These are phyloP conservation scores for Arabis hirsuta DNA, from an alignment of 345 rosid species.

Conservation along the genomic window DNA sequence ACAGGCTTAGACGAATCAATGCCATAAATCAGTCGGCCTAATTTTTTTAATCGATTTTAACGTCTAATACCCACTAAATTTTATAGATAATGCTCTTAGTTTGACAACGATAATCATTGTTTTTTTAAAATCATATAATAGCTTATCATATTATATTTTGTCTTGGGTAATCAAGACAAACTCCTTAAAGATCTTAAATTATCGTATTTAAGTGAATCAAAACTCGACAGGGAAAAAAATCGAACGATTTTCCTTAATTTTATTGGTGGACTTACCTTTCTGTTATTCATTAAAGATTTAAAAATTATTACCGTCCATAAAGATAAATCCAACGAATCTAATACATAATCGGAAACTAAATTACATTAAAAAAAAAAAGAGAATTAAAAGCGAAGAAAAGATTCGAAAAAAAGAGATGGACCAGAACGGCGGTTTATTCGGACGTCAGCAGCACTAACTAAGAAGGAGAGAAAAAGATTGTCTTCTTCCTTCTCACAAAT, in stretches of 20 bases:
- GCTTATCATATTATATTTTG: no score
- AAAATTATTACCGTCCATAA: not conserved
- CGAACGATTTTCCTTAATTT: not conserved
- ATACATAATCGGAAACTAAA: slow-evolving; percentile 6
- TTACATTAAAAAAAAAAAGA: not conserved
- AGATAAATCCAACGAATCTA: slow-evolving; percentile 40
- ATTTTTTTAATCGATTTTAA: no score
- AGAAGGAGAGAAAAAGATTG: slow-evolving; percentile 10
- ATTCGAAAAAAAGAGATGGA: slow-evolving; percentile 38
- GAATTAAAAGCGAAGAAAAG: slow-evolving; percentile 27
- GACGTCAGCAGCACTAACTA: slow-evolving; percentile 46
- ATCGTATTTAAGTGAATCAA: not conserved
- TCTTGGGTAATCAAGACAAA: slow-evolving; percentile 6
- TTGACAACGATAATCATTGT: no score
- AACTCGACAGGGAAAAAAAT: not conserved
- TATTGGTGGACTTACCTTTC: slow-evolving; percentile 23
- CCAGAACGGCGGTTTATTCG: slow-evolving; percentile 47
- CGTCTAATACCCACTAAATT: no score
- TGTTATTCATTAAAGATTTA: not conserved
- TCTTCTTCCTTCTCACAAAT: slow-evolving; percentile 14
- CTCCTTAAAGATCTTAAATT: not conserved
- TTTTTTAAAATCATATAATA: no score
- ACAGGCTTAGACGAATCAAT: no score
- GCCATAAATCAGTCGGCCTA: no score
- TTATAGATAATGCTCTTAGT: no score